Evolutionary conservation across 31 red algal species (phyloP).

Genomic region (Bonnemaisonia californica): DNA sequence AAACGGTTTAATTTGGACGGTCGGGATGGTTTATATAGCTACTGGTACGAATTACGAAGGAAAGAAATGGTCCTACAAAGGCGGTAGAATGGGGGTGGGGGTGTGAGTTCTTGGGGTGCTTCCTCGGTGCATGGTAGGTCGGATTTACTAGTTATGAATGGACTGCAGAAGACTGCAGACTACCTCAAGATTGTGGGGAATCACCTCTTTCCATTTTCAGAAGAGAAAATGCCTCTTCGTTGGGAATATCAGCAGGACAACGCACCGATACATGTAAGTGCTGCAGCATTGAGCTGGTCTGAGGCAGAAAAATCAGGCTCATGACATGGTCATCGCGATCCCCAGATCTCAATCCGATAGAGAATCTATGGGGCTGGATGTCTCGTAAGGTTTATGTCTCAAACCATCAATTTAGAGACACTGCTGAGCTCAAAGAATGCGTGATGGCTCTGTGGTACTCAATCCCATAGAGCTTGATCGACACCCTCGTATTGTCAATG

Average conservation of each 20-base stretch:
- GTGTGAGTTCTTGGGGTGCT: not conserved
- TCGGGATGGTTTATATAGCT: not conserved
- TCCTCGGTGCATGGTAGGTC: not conserved
- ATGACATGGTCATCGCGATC: not conserved
- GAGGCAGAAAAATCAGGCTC: slow-evolving; percentile 4
- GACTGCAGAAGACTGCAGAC: not conserved
- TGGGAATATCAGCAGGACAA: slow-evolving; percentile 3
- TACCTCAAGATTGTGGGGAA: not conserved
- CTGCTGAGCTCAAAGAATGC: too few species aligned
- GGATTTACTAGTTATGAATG: not conserved
- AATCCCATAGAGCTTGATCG: too few species aligned
- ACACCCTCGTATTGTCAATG: too few species aligned
- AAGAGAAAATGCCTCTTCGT: not conserved
- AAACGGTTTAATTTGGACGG: not conserved
- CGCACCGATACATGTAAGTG: too few species aligned
- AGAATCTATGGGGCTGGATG: slow-evolving; percentile 15
- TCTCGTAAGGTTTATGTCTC: too few species aligned
- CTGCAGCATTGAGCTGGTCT: too few species aligned
- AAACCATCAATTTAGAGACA: too few species aligned
- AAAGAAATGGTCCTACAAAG: not conserved
- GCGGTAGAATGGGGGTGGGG: not conserved
- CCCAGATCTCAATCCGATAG: slow-evolving; percentile 1
- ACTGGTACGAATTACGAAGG: not conserved
- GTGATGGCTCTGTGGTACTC: too few species aligned
- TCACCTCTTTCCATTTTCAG: not conserved